phyloP scores from a whole-genome alignment of 148 eudicot species.

The Rhododendron kiyosumense region DNA sequence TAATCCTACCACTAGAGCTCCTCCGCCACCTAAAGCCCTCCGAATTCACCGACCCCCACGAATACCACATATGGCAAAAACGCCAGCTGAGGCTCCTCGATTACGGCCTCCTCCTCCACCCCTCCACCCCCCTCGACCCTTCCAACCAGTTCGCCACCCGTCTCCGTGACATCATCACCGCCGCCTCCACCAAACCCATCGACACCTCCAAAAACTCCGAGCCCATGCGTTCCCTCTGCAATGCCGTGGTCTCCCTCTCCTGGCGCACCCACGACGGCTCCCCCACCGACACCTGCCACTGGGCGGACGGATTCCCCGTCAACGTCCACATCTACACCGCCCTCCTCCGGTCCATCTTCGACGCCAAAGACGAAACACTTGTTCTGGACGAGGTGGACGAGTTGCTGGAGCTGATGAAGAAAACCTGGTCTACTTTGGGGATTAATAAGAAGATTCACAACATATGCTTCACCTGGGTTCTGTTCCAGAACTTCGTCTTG shows the following conservation, averaged over 20 bases:
- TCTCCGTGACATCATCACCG: conserved; percentile 36
- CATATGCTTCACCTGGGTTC: conserved; percentile 77
- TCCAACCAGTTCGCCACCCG: conserved; percentile 39
- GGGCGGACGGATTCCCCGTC: conserved; percentile 92
- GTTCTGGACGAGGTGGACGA: conserved; percentile 91
- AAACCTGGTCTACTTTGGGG: conserved; percentile 76
- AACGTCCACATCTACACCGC: conserved; percentile 65
- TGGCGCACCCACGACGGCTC: conserved; percentile 54
- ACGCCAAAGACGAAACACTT: conserved; percentile 55
- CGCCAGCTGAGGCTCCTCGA: conserved; percentile 71
- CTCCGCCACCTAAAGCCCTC: conserved; percentile 79
- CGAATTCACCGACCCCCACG: conserved; percentile 59
- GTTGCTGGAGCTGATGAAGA: conserved; percentile 77
- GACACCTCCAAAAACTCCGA: conserved; percentile 74
- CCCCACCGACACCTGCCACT: conserved; percentile 62
- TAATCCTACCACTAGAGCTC: conserved; percentile 86
- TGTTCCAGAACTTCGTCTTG: conserved; percentile 56
- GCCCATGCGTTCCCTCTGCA: conserved; percentile 53
- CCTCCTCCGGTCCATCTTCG: conserved; percentile 65
- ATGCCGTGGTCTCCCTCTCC: conserved; percentile 53
- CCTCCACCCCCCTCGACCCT: conserved; percentile 53
- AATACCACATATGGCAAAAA: conserved; percentile 81
- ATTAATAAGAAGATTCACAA: conserved; percentile 56
- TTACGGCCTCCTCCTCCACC: conserved; percentile 58
- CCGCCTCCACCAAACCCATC: conserved; percentile 45